Conservation (phyloP, 768 basidiomycete genomes). For the Suillus luteus region DNA sequence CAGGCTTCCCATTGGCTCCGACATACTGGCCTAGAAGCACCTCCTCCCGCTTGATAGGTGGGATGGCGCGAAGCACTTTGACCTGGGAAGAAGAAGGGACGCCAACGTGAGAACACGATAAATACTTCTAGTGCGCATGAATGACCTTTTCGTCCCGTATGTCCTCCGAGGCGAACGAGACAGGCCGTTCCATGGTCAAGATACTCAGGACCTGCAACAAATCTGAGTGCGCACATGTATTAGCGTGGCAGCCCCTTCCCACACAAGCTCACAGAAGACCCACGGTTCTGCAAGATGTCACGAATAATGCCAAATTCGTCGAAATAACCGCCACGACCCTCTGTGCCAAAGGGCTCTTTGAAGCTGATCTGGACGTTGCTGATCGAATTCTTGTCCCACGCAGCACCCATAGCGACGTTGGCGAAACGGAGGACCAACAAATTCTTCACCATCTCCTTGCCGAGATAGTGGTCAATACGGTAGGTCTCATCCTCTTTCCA, state of each 20-base stretch:
- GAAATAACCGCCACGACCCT: slow-evolving; percentile 99
- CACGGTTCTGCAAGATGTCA: slow-evolving; percentile 97
- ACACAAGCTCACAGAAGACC: slow-evolving; percentile 38
- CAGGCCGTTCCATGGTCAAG: slow-evolving; percentile 96
- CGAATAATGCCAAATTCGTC: slow-evolving; percentile 99
- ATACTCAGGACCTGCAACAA: slow-evolving; percentile 93
- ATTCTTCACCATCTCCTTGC: slow-evolving; percentile 99
- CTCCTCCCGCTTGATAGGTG: slow-evolving; percentile 74
- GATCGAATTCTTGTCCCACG: slow-evolving; percentile 96
- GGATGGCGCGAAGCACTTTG: slow-evolving; percentile 92
- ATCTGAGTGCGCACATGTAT: slow-evolving; percentile 52
- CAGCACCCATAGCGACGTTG: slow-evolving; percentile 84
- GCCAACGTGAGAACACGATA: slow-evolving; percentile 21
- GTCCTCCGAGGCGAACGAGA: slow-evolving; percentile 96
- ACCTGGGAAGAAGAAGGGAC: slow-evolving; percentile 54
- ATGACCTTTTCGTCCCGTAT: slow-evolving; percentile 97
- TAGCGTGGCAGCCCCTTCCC: slow-evolving; percentile 17
- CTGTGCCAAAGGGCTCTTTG: slow-evolving; percentile 99
- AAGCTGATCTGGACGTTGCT: slow-evolving; percentile 98
- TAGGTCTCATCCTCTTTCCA: slow-evolving; percentile 98
- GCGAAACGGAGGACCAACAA: slow-evolving; percentile 94
- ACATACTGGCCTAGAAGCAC: slow-evolving; percentile 95
- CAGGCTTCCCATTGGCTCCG: slow-evolving; percentile 87
- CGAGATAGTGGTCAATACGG: slow-evolving; percentile 99
- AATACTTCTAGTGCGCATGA: slow-evolving; percentile 13